These are phyloP conservation scores for Wickerhamiella alocasiicola DNA, from an alignment of 805 yeast species.

Conservation along the genomic window DNA sequence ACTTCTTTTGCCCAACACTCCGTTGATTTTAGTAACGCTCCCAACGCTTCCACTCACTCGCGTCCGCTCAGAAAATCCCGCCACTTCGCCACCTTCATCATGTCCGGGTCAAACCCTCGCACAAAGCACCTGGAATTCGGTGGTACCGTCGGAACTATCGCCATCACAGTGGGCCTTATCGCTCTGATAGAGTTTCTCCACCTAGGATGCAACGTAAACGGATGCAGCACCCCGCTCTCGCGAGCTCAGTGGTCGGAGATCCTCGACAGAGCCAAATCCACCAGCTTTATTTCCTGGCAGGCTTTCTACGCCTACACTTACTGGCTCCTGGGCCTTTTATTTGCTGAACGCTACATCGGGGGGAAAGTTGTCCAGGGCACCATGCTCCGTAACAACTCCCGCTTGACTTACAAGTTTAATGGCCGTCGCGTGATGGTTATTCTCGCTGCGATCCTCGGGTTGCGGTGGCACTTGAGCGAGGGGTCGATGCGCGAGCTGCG, in stretches of 20 bases:
- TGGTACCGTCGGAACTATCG: slow-evolving; percentile 64
- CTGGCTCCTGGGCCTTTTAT: slow-evolving; percentile 61
- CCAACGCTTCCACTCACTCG: no score
- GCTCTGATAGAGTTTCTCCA: slow-evolving; percentile 45
- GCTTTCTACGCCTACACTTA: slow-evolving; percentile 52
- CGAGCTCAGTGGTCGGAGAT: slow-evolving; percentile 3
- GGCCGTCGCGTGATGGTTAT: slow-evolving; percentile 48
- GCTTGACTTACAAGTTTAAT: slow-evolving; percentile 64
- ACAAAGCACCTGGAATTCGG: slow-evolving; percentile 64
- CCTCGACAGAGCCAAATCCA: slow-evolving; percentile 9
- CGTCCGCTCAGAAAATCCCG: no score
- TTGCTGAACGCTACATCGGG: slow-evolving; percentile 54
- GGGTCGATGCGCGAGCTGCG: slow-evolving; percentile 66
- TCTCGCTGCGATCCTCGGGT: slow-evolving; percentile 30
- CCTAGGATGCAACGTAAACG: slow-evolving; percentile 44
- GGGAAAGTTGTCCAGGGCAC: slow-evolving; percentile 57
- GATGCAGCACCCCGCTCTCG: slow-evolving; percentile 24
- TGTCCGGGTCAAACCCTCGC: slow-evolving; percentile 42
- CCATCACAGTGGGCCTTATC: slow-evolving; percentile 58
- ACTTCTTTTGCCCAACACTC: no score
- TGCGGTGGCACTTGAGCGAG: slow-evolving; percentile 40
- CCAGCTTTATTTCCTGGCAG: slow-evolving; percentile 21
- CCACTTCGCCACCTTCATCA: not conserved
- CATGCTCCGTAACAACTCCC: slow-evolving; percentile 60
- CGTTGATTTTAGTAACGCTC: no score